Conservation (phyloP, 1,284 basidiomycete species). For the Paramarasmius palmivorus region DNA sequence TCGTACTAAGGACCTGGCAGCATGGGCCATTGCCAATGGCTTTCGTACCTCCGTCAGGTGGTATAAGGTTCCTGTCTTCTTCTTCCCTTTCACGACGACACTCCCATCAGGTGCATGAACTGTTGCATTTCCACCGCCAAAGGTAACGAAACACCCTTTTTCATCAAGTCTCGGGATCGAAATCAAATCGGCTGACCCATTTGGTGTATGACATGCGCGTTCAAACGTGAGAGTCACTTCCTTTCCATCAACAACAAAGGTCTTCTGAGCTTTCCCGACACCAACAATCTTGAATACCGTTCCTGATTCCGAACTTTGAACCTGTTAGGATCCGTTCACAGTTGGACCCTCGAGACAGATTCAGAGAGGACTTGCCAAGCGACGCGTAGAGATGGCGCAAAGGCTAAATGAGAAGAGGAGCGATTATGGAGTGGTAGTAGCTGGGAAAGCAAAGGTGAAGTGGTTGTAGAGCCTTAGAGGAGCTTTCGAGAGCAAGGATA, state of each 20-base stretch:
- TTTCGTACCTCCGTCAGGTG: background rate
- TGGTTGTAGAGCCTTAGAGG: no score
- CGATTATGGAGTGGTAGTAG: no score
- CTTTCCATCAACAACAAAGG: background rate
- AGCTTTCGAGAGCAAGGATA: no score
- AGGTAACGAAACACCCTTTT: background rate
- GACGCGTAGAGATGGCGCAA: no score
- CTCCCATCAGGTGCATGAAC: background rate
- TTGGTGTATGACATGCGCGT: slow-evolving; percentile 3
- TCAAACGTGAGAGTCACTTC: slow-evolving; percentile 1
- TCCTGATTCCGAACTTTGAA: background rate
- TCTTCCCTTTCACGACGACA: background rate
- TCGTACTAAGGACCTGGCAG: background rate
- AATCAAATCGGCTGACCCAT: background rate
- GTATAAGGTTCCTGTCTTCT: background rate
- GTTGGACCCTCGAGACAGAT: no score
- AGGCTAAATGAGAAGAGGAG: no score
- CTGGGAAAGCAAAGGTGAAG: no score
- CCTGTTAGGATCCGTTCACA: no score
- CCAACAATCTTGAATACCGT: slow-evolving; percentile 6
- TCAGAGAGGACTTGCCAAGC: no score
- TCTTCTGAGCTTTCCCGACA: background rate
- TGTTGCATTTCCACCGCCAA: background rate
- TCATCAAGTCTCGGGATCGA: background rate
- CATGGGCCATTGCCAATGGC: background rate